Evolutionary conservation across 768 basidiomycete species (phyloP).

Genomic region (Clavulina sp.): DNA sequence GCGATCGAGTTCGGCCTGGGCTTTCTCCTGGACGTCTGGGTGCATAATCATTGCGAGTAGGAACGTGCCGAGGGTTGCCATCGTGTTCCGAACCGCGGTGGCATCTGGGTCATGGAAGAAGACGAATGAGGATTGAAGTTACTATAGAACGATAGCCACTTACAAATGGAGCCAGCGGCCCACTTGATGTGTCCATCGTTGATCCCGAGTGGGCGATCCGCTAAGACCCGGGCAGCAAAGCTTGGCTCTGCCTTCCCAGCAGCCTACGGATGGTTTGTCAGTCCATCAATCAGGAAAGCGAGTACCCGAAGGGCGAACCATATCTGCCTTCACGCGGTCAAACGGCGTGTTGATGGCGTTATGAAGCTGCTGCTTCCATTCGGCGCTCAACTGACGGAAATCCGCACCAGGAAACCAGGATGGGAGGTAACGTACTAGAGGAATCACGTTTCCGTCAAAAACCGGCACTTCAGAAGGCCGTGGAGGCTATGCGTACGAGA

Average conservation of each 20-base stretch:
- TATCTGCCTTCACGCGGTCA: not conserved
- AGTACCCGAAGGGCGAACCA: not conserved
- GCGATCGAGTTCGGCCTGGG: slow-evolving; percentile 16
- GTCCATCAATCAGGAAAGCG: not conserved
- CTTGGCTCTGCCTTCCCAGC: not conserved
- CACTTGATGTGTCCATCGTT: not conserved
- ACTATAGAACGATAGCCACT: not conserved
- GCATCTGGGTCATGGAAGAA: not conserved
- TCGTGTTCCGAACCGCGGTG: not conserved
- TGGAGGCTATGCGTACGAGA: not conserved
- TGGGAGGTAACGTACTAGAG: not conserved
- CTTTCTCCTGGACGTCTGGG: slow-evolving; percentile 15
- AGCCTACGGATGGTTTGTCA: not conserved
- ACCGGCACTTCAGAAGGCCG: not conserved
- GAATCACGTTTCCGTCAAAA: not conserved
- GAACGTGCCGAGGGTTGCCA: slow-evolving; percentile 3
- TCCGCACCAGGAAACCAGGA: not conserved
- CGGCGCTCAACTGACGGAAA: not conserved
- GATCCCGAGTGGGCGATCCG: not conserved
- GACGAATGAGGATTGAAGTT: not conserved
- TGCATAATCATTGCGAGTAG: slow-evolving; percentile 10
- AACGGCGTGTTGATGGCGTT: not conserved
- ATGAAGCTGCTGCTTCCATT: not conserved
- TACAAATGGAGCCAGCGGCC: not conserved
- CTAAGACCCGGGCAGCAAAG: not conserved